These are phyloP conservation scores for Diaporthe batatas DNA, from an alignment of 2,329 filamentous ascomycete genomes.

Conservation along the genomic window DNA sequence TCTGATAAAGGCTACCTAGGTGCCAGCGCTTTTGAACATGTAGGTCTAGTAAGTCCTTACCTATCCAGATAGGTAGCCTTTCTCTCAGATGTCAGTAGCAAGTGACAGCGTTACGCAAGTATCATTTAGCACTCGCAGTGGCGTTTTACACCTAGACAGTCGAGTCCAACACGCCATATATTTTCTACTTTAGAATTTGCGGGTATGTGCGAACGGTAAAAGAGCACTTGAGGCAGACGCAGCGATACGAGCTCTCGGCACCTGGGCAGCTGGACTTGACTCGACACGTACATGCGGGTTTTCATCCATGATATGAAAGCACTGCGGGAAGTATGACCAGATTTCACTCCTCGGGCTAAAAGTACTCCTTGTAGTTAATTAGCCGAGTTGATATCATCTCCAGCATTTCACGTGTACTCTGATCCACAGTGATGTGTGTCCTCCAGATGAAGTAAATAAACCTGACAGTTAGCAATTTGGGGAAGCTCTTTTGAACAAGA, in stretches of 20 bases:
- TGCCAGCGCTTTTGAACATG: neutral
- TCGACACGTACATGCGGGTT: neutral
- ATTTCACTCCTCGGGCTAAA: neutral
- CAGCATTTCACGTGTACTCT: neutral
- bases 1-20: neutral
- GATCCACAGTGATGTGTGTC: neutral
- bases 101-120: neutral
- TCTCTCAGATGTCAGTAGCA: neutral
- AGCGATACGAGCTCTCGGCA: neutral
- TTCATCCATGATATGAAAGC: neutral
- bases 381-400: neutral
- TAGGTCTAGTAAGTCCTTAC: neutral
- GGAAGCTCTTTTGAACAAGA: neutral
- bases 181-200: too few species aligned
- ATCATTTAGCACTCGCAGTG: neutral
- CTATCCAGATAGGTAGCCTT: neutral
- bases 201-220: too few species aligned
- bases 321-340: neutral
- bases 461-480: neutral
- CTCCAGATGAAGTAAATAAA: neutral
- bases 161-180: neutral
- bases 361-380: neutral
- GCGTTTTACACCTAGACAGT: neutral
- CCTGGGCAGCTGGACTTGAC: neutral
- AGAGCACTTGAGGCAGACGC: neutral